Evolutionary conservation across 345 rosid species (phyloP).

Genomic region (Bretschneidera sinensis): DNA sequence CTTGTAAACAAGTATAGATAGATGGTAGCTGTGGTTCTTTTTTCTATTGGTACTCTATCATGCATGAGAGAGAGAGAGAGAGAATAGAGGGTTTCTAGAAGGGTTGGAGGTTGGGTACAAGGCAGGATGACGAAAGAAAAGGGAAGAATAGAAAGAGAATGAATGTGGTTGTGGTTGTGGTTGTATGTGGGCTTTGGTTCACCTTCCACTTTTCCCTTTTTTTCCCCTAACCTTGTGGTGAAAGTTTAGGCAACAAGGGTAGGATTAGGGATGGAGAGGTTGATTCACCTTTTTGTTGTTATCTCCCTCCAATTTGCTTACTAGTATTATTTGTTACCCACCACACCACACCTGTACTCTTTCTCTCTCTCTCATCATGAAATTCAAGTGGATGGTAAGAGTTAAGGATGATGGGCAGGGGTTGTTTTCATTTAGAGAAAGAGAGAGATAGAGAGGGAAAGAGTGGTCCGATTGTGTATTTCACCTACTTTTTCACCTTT

Average conservation of each 20-base stretch:
- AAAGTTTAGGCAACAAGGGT: conserved; percentile 43
- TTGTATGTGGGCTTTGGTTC: conserved; percentile 58
- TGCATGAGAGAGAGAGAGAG: conserved; percentile 31
- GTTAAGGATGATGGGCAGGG: conserved; percentile 30
- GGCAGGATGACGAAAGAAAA: conserved; percentile 26
- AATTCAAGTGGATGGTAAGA: conserved; percentile 36
- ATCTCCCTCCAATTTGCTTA: conserved; percentile 24
- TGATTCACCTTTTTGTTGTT: conserved; percentile 33
- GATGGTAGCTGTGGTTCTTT: conserved; percentile 49
- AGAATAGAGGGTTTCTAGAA: conserved; percentile 45
- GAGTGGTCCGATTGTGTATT: conserved; percentile 24
- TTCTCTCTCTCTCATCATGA: conserved; percentile 20
- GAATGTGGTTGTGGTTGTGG: conserved; percentile 37
- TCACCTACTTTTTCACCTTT: conserved; percentile 40
- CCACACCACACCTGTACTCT: conserved; percentile 20
- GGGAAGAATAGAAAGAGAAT: conserved; percentile 13
- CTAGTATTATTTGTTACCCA: conserved; percentile 27
- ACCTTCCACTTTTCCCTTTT: conserved; percentile 40
- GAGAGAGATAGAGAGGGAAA: conserved; percentile 6
- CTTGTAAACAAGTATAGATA: conserved; percentile 23
- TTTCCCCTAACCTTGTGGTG: conserved; percentile 31
- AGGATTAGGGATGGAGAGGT: conserved; percentile 23
- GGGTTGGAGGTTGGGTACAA: conserved; percentile 43
- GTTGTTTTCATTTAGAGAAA: conserved; percentile 19
- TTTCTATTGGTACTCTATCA: conserved; percentile 40